Percentiles rank a stretch among this genome's conserved stretches.
These are phyloP conservation scores for Fusarium miscanthi DNA, from an alignment of 2,329 filamentous ascomycete genomes.

Conservation along the genomic window DNA sequence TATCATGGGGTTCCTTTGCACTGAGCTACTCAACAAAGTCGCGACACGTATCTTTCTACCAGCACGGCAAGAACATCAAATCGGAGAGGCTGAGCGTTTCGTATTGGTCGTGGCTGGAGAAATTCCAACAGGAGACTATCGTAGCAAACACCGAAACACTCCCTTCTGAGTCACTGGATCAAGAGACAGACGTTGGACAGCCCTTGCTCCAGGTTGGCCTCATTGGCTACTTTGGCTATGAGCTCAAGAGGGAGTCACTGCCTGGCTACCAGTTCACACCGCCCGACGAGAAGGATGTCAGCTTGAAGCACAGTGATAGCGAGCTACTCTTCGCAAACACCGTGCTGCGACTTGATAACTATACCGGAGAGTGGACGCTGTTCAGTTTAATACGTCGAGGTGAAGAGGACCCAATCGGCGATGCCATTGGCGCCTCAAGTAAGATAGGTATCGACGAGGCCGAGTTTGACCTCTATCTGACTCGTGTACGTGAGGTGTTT, in stretches of 20 bases:
- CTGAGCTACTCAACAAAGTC: not conserved
- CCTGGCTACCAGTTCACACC: not conserved
- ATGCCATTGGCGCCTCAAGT: not conserved
- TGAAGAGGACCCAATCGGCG: not conserved
- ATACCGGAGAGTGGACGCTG: not conserved
- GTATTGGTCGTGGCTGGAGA: not conserved
- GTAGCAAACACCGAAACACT: not conserved
- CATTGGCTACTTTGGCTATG: not conserved
- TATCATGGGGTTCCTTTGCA: not conserved
- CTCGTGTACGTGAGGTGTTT: not conserved
- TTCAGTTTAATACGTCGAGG: not conserved
- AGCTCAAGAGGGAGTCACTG: not conserved
- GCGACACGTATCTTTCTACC: not conserved
- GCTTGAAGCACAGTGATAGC: not conserved
- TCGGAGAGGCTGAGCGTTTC: not conserved
- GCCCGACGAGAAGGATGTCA: not conserved
- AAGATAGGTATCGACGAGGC: not conserved
- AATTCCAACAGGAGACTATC: not conserved
- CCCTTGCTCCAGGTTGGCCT: not conserved
- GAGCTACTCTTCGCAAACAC: not conserved
- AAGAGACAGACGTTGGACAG: not conserved
- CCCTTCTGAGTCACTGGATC: not conserved
- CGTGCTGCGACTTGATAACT: not conserved
- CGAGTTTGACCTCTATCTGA: not conserved
- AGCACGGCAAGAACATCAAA: not conserved